Conservation (phyloP, 1,284 basidiomycete species). For the Fomitopsis betulina region DNA sequence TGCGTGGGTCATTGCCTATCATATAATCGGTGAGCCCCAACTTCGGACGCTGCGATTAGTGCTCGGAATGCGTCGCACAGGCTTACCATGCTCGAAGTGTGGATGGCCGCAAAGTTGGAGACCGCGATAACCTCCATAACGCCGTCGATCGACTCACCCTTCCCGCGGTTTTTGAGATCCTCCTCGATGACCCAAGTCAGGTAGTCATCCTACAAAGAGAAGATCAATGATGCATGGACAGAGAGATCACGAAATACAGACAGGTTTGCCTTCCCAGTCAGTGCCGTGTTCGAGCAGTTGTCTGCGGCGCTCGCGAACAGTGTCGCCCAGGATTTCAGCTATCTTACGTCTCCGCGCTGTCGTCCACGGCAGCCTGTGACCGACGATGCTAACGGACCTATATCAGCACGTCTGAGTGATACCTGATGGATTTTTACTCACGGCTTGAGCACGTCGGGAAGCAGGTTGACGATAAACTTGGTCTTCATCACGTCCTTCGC, state of each 20-base stretch:
- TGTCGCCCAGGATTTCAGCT: neutral
- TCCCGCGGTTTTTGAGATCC: neutral
- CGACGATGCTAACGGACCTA: neutral
- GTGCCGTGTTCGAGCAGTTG: neutral
- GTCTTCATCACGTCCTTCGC: slow-evolving; percentile 21
- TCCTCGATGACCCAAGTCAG: slow-evolving; percentile 34
- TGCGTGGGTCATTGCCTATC: slow-evolving; percentile 22
- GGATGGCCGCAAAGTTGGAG: slow-evolving; percentile 37
- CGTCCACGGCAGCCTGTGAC: neutral
- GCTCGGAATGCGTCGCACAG: neutral
- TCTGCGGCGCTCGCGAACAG: neutral
- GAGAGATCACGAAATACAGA: neutral
- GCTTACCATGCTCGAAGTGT: slow-evolving; percentile 31
- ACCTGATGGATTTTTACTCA: neutral
- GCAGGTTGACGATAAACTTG: slow-evolving; percentile 21
- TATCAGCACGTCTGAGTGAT: neutral
- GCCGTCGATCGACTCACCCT: neutral
- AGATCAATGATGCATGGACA: neutral
- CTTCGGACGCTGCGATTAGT: neutral
- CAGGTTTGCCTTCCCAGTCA: neutral
- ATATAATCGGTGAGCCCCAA: too few species aligned
- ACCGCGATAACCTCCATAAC: slow-evolving; percentile 1
- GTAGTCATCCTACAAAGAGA: slow-evolving; percentile 33
- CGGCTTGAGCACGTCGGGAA: slow-evolving; percentile 33
- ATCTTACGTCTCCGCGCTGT: neutral